These are phyloP conservation scores for Prunus armeniaca DNA, from an alignment of 306 rosid species.

Conservation along the genomic window DNA sequence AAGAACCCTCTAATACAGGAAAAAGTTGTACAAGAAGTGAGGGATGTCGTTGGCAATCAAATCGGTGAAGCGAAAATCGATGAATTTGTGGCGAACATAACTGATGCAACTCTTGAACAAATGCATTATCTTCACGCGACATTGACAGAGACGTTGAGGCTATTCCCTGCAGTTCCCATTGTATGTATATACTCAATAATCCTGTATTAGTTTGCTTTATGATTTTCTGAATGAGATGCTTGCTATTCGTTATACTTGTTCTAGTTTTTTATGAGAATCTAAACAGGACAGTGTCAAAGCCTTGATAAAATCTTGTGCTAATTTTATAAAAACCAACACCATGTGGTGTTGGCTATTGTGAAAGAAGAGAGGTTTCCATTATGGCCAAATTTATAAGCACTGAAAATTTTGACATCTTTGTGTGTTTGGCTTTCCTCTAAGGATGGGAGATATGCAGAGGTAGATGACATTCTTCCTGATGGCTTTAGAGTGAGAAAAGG, in stretches of 20 bases:
- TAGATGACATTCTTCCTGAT: constrained; percentile 64
- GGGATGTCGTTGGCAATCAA: constrained; percentile 36
- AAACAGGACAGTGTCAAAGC: neutral
- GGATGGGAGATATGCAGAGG: constrained; percentile 63
- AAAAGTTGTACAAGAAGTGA: constrained; percentile 62
- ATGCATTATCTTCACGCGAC: constrained; percentile 91
- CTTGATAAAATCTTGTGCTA: neutral
- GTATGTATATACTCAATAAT: constrained; percentile 26
- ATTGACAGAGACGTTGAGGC: constrained; percentile 72
- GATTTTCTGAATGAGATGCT: neutral
- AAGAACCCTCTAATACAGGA: constrained; percentile 70
- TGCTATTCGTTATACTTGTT: neutral
- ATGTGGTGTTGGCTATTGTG: no score
- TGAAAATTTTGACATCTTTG: neutral
- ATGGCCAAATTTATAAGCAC: neutral
- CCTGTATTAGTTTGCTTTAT: neutral
- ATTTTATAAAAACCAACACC: neutral
- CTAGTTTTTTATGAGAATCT: neutral
- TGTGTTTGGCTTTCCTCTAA: constrained; percentile 10
- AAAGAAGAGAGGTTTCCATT: neutral
- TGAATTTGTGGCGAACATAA: constrained; percentile 39
- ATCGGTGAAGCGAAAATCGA: constrained; percentile 32
- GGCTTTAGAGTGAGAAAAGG: constrained; percentile 59
- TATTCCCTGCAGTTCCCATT: constrained; percentile 64
- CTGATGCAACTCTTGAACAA: constrained; percentile 51